phyloP scores from a whole-genome alignment of 2,329 filamentous ascomycete species.

The Verticillium tricorpus region DNA sequence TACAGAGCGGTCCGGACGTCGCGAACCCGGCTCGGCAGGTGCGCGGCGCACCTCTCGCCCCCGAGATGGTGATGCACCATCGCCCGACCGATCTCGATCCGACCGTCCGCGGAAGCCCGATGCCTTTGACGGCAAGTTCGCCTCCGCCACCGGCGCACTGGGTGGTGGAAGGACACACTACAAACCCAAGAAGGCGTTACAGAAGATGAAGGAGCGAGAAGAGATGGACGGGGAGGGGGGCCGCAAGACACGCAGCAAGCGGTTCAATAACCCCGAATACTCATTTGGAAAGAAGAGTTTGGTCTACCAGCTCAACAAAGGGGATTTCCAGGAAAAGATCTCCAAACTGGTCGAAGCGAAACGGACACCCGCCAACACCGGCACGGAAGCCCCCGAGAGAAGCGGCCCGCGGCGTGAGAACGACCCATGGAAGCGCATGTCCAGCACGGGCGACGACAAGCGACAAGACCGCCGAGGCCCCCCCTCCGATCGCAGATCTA shows the following conservation, averaged over 20 bases:
- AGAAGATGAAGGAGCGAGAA: conserved; percentile 28
- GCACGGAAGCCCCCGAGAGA: not conserved
- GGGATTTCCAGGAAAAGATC: conserved; percentile 28
- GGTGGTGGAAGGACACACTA: conserved; percentile 18
- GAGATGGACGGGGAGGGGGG: conserved; percentile 28
- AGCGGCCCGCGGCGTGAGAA: not conserved
- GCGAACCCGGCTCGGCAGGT: not conserved
- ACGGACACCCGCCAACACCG: not conserved
- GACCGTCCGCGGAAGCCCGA: not conserved
- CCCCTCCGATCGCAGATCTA: not conserved
- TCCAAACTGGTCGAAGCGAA: conserved; percentile 10
- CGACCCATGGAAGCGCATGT: not conserved
- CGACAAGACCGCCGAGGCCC: not conserved
- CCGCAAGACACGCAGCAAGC: conserved; percentile 41
- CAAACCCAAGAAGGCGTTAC: conserved; percentile 50
- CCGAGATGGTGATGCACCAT: not conserved
- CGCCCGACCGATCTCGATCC: not conserved
- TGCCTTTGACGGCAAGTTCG: not conserved
- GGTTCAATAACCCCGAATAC: conserved; percentile 46
- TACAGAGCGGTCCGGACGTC: conserved; percentile 22
- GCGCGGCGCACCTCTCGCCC: not conserved
- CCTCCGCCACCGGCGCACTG: not conserved
- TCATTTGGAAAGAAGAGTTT: conserved; percentile 51
- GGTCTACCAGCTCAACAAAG: conserved; percentile 50
- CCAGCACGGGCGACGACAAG: not conserved